Evolutionary conservation across 129 eudicot genomes (phyloP).

Genomic region (Flaveria trinervia): DNA sequence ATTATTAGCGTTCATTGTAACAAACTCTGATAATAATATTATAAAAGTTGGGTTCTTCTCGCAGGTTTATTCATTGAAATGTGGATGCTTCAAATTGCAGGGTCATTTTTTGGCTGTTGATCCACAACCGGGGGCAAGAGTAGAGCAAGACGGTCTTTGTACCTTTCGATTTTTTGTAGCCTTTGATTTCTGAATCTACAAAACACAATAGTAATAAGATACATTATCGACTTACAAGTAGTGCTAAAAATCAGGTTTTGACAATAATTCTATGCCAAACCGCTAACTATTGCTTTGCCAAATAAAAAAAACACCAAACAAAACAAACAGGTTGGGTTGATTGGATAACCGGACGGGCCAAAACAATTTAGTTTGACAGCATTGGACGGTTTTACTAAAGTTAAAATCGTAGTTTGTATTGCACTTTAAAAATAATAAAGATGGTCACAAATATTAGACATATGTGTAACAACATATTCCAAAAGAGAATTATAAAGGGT

Average conservation of each 20-base stretch:
- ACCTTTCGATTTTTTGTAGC: conserved; percentile 71
- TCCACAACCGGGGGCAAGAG: conserved; percentile 76
- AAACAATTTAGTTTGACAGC: not conserved
- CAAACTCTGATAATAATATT: not conserved
- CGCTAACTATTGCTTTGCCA: not conserved
- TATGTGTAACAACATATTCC: not conserved
- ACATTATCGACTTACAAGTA: not conserved
- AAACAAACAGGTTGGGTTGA: not conserved
- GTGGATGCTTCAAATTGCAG: conserved; percentile 19
- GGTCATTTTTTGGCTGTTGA: conserved; percentile 55
- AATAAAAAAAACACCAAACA: not conserved
- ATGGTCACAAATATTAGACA: not conserved
- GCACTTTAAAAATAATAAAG: too few relatives aligned
- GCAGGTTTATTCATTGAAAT: not conserved
- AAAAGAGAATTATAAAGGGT: too few relatives aligned
- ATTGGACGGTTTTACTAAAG: not conserved
- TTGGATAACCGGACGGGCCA: not conserved
- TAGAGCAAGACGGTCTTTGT: conserved; percentile 89
- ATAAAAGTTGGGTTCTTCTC: not conserved
- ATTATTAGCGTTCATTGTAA: not conserved
- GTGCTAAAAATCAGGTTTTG: not conserved
- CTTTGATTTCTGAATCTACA: conserved; percentile 77
- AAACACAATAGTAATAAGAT: not conserved
- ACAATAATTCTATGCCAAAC: not conserved
- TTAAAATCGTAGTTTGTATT: not conserved